Base-by-base conservation (phyloP, 805 yeast genomes). In the Metschnikowia reukaufii region DNA sequence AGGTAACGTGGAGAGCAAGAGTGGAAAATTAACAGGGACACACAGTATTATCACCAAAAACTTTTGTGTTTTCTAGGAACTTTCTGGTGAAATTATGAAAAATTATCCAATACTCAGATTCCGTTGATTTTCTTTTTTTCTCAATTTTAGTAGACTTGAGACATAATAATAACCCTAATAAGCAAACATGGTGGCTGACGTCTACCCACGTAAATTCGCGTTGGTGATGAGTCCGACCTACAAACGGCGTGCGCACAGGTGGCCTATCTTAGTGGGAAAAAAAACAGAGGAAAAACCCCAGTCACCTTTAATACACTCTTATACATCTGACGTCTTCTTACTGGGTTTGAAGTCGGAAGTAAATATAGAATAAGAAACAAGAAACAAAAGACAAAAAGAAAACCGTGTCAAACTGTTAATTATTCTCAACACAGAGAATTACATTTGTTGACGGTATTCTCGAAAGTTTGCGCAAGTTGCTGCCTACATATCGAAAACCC, bases 171-270 rank as follows among this genome's bases (percentile, higher is more conserved):
- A 3, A 9, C 29, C 3, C 12, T 25, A 25, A 9, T 25, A 25
- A 25, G 8, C 37, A 19, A 18, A 17, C 13, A 19, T 16, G 29
- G 29, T 36, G 38, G 15, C 27, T 36, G 38, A 36, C 38, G 23
- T 36, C 8, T 25, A 12, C 32, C 27, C 36, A 17, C 30, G 25
- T 19, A 36, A 23, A 36, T 32, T 15, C 39, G 44, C 44, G 34
- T 34, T 23, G 27, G 18, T n/a, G 27, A 20, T 30, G 41, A 7
- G 8, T 19, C 39, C 39, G 25, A 25, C 37, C 34, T 41, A 25
- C 17, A 10, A 27, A 18, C 34, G 13, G 38, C 27, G 42, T 27
- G 47, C 47, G 47, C 47, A 43, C 46, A 43, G 18, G 40, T 36
- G 41, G 37, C 37, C 47, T 44, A 38, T 37, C 38, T 32, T 16